These are phyloP conservation scores for Tulasnella sp. DNA, from an alignment of 768 basidiomycete genomes.

Conservation along the genomic window DNA sequence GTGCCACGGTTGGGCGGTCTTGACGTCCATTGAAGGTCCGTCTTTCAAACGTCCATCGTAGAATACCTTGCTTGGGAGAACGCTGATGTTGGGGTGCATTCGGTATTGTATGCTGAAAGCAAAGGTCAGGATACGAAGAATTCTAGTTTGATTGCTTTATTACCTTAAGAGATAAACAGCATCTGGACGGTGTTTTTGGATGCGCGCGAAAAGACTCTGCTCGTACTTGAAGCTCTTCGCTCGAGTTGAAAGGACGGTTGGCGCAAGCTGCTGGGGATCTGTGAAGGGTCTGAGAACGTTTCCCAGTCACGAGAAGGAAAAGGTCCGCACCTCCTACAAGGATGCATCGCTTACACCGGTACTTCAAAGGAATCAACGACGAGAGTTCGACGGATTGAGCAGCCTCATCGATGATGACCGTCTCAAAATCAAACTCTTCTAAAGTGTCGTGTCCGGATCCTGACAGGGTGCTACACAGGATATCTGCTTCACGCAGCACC, in stretches of 20 bases:
- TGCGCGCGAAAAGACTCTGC: conserved; percentile 76
- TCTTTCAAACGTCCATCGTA: conserved; percentile 71
- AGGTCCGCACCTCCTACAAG: conserved; percentile 70
- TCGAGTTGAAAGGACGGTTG: conserved; percentile 64
- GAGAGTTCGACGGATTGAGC: conserved; percentile 94
- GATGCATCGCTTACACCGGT: conserved; percentile 67
- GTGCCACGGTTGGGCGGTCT: conserved; percentile 85
- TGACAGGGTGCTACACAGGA: conserved; percentile 88
- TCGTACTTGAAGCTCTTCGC: conserved; percentile 64
- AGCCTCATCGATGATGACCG: conserved; percentile 96
- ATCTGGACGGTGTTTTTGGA: conserved; percentile 68
- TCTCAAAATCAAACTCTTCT: conserved; percentile 77
- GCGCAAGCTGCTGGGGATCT: conserved; percentile 93
- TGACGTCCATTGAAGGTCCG: conserved; percentile 76
- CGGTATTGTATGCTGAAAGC: conserved; percentile 86
- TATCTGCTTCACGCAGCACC: conserved; percentile 79
- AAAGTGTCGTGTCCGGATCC: conserved; percentile 86
- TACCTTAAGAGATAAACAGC: conserved; percentile 86
- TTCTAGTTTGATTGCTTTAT: background rate
- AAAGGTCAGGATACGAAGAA: background rate
- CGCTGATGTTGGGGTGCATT: conserved; percentile 95
- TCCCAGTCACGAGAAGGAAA: background rate
- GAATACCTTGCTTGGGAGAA: conserved; percentile 78
- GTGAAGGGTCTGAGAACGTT: background rate
- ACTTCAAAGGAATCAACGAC: conserved; percentile 90